A percentile compares a stretch with the other conserved stretches of the same genome.
Evolutionary conservation across 2,329 filamentous ascomycete species (phyloP).

Genomic region (Penicillium sclerotigenum): DNA sequence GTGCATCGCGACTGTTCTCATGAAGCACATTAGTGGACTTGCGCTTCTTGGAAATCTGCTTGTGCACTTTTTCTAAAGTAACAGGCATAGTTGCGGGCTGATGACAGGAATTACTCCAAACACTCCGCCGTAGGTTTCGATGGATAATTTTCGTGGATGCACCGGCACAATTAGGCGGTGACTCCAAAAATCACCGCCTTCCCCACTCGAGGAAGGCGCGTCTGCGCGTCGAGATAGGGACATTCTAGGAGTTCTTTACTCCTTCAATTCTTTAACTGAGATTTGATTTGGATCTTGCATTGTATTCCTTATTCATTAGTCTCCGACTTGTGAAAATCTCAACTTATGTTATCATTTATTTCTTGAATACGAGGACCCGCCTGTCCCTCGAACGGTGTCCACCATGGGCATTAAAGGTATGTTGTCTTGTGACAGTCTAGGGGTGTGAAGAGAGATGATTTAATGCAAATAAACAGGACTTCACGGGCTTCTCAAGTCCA

Average conservation of each 20-base stretch:
- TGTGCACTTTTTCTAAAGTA: slow-evolving; percentile 76
- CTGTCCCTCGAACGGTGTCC: slow-evolving; percentile 27
- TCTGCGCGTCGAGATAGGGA: slow-evolving; percentile 34
- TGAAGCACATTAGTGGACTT: slow-evolving; percentile 73
- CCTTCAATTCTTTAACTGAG: slow-evolving; percentile 6
- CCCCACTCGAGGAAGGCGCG: slow-evolving; percentile 26
- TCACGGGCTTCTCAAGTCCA: slow-evolving; percentile 89
- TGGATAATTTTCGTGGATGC: slow-evolving; percentile 26
- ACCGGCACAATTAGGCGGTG: slow-evolving; percentile 38
- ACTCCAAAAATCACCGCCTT: slow-evolving; percentile 15
- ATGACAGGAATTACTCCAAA: slow-evolving; percentile 1
- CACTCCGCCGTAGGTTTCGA: background rate
- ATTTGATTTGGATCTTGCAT: slow-evolving; percentile 5
- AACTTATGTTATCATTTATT: slow-evolving; percentile 21
- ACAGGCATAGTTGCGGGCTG: slow-evolving; percentile 56
- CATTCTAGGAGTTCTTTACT: slow-evolving; percentile 33
- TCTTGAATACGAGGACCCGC: slow-evolving; percentile 31
- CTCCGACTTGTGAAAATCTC: slow-evolving; percentile 5
- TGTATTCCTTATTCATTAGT: slow-evolving; percentile 5
- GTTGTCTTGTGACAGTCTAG: slow-evolving; percentile 4
- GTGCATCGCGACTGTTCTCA: slow-evolving; percentile 82
- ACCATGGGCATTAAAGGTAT: slow-evolving; percentile 48
- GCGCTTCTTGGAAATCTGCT: slow-evolving; percentile 86
- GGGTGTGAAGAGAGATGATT: background rate
- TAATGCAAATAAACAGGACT: slow-evolving; percentile 58